Percentiles rank a stretch among this genome's conserved stretches.
Conservation (phyloP, 2,329 filamentous ascomycete genomes). For the Alternaria metachromatica region DNA sequence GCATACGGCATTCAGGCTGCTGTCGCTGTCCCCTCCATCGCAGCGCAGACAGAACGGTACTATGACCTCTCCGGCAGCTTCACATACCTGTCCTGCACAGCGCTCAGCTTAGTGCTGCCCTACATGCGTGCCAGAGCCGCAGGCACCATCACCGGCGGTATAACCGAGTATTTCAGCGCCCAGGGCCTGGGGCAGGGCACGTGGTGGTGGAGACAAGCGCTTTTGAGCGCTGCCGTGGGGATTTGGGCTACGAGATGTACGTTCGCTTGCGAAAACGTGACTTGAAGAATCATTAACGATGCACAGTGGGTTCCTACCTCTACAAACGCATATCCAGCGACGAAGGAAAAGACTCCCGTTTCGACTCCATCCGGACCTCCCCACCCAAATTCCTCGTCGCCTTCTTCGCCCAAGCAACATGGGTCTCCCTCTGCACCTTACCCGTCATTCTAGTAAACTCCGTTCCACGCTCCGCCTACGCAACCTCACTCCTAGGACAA, state of each 20-base stretch:
- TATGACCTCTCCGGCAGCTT: slow-evolving; percentile 72
- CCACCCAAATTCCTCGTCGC: slow-evolving; percentile 62
- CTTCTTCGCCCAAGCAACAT: slow-evolving; percentile 68
- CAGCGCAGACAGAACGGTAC: slow-evolving; percentile 67
- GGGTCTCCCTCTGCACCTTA: slow-evolving; percentile 71
- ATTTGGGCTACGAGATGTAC: slow-evolving; percentile 68
- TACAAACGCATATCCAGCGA: slow-evolving; percentile 64
- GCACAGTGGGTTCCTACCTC: slow-evolving; percentile 70
- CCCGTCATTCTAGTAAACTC: slow-evolving; percentile 70
- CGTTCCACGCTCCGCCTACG: slow-evolving; percentile 61
- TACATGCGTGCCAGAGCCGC: slow-evolving; percentile 62
- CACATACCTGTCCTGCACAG: slow-evolving; percentile 70
- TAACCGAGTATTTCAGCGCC: slow-evolving; percentile 38
- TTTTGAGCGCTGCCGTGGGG: slow-evolving; percentile 61
- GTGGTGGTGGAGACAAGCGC: slow-evolving; percentile 67
- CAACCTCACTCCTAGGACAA: slow-evolving; percentile 53
- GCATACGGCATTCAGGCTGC: slow-evolving; percentile 69
- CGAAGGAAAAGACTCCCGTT: slow-evolving; percentile 66
- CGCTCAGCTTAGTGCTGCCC: slow-evolving; percentile 67
- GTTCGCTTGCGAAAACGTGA: too few relatives aligned
- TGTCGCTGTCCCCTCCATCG: slow-evolving; percentile 67
- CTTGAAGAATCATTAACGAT: too few relatives aligned
- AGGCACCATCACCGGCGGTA: slow-evolving; percentile 50
- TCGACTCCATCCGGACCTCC: slow-evolving; percentile 61
- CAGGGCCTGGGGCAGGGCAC: slow-evolving; percentile 33